Base-by-base conservation (phyloP, 441 rosid genomes). In the Gossypium davidsonii region DNA sequence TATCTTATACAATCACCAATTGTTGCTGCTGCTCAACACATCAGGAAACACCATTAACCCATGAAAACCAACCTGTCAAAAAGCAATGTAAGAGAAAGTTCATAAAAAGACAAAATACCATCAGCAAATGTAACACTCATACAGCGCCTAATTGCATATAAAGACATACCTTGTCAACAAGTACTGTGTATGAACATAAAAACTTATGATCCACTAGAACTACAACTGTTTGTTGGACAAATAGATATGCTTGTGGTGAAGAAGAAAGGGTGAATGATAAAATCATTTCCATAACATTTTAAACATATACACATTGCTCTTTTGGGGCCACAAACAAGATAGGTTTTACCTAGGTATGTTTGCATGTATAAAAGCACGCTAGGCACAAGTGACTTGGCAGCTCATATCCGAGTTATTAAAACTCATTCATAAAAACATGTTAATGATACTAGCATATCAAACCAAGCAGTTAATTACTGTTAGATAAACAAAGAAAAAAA, bases 1-100 rank as follows among this genome's bases (percentile, higher is more conserved):
- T 92, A 64, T 92, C 98, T 31, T 90, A 94, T 51, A 92, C 83
- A 52, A 88, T 78, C 94, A 92, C 88, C 58, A 90, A 85, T 73
- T 75, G 89, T 60, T 90, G 76, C 73, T 80, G 77, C 79, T 80
- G 76, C 79, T 90, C 82, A 60, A 86, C 87, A 62, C 7, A 39
- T 39, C 44, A 39, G 44, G 44, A 39, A 39, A 39, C 44, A 52
- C 7, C 48, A 20, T 23, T 42, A 15, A 53, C 12, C 25, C 61
- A 23, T 8, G 17, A 46, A 2, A 10, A 12, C 5, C 58, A 67
- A 67, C 10, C 20, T 28, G 20, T 68, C 48, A 28, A 65, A 11
- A 44, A 68, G 44, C 11, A 8, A 8, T 9, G 17, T 34, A 39
- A 21, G 51, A 63, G 44, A 17, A 11, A 57, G 46, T 39, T 10